Evolutionary conservation across 2,329 filamentous ascomycete species (phyloP), one percentile per base, ranked within the genome.

Genomic region (Pyrenochaeta sp.): DNA sequence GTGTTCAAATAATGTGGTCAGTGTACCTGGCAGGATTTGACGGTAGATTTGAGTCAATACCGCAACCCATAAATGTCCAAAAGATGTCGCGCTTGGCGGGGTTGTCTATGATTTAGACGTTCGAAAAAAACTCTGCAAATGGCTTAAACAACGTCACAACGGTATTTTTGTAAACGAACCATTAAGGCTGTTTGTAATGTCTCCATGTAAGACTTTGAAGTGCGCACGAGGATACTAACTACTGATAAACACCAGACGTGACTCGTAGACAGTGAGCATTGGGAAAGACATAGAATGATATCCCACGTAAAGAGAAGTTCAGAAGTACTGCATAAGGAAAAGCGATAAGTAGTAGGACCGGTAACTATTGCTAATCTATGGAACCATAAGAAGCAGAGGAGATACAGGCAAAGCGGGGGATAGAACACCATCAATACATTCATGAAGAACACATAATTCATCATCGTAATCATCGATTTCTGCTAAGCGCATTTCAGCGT

Each of bases 201-300:
- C 23, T 27, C 23, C 23, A 27, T 27, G 23, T 27, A 27, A 27
- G 23, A 27, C 23, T 9, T 27, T 27, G 23, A 27, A 27, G 23
- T 27, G 23, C 23, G 23, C 23, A 27, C 9, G 23, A 27, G 23
- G 23, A 27, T 27, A 27, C 23, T 27, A 27, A 2, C 36, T 48
- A 40, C 48, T 61, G 3, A 60, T 46, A 15, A 63, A 58, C 35
- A 40, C 49, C 14, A 39, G 52, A 1, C 56, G 56, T 6, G 45
- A 52, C 7, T 64, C 65, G n/a, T 63, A 51, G 17, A 60, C 42
- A 18, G 37, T 58, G 23, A 27, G 23, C 23, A 27, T n/a, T 58
- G 39, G 14, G 54, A 56, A 6, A 58, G 23, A 17, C 49, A 45
- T 20, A 53, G 35, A 17, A 71, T 54, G 41, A 27, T 27, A 9